These are phyloP conservation scores for Chaetomium sp. DNA, from an alignment of 2,329 filamentous ascomycete genomes.

Conservation along the genomic window DNA sequence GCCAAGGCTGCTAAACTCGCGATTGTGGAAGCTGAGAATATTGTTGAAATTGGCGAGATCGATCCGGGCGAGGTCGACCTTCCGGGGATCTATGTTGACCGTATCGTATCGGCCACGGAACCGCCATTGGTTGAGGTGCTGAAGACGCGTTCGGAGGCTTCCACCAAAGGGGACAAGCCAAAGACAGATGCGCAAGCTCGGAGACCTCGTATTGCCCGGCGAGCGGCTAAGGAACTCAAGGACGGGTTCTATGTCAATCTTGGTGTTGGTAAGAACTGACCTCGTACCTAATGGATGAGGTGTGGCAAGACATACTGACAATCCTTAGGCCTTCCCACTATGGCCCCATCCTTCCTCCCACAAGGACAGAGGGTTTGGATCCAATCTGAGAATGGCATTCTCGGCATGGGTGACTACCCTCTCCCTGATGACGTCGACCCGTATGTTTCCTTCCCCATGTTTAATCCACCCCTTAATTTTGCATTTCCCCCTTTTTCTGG, in stretches of 20 bases:
- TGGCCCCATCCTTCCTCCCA: slow-evolving; percentile 72
- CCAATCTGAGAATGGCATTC: slow-evolving; percentile 79
- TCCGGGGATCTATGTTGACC: slow-evolving; percentile 75
- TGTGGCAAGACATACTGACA: background rate
- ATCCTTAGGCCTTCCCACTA: slow-evolving; percentile 64
- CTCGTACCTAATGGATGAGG: background rate
- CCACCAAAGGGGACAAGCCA: slow-evolving; percentile 30
- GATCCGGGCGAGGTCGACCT: slow-evolving; percentile 69
- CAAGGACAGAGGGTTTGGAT: slow-evolving; percentile 67
- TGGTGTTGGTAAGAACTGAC: slow-evolving; percentile 48
- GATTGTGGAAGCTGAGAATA: slow-evolving; percentile 80
- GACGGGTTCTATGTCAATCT: slow-evolving; percentile 76
- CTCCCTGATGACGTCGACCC: slow-evolving; percentile 64
- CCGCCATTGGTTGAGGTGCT: slow-evolving; percentile 67
- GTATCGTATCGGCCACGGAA: slow-evolving; percentile 67
- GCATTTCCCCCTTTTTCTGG: background rate
- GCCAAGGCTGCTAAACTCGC: slow-evolving; percentile 72
- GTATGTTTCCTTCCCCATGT: slow-evolving; percentile 24
- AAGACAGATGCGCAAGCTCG: slow-evolving; percentile 44
- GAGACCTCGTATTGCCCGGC: slow-evolving; percentile 65
- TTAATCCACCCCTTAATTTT: background rate
- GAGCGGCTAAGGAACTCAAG: slow-evolving; percentile 75
- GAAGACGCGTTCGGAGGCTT: slow-evolving; percentile 46
- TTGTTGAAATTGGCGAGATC: slow-evolving; percentile 68
- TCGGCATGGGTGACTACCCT: slow-evolving; percentile 79